Base-by-base conservation (phyloP, 2,329 filamentous ascomycete species). In the Plectosphaerella sp. region DNA sequence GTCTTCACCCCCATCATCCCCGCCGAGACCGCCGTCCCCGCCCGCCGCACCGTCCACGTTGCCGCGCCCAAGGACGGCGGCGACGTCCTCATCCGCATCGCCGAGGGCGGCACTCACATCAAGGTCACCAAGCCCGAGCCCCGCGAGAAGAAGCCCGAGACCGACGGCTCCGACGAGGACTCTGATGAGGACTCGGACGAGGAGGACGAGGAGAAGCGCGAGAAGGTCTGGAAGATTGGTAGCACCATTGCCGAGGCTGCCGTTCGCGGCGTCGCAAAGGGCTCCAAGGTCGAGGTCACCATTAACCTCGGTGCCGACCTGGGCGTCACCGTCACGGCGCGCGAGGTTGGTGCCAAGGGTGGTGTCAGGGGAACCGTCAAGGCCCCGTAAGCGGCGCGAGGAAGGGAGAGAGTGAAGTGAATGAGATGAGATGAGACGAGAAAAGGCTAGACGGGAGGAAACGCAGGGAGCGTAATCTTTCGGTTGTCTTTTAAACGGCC, bases 211-310 rank as follows among this genome's bases (percentile, higher is more conserved):
- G 92, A 97, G 75, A 80, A 86, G 64, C 82, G 92, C 58, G 89
- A 96, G 74, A 91, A 94, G 80, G 78, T 94, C 54, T 97, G 91
- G 91, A 96, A 96, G 80, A 82, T 91, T 47, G 89, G 89, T 61
- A 84, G 79, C 58, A 78, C 86, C 28, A 82, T 99, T 54, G 92
- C 91, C 55, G 94, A 99, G 77, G 87, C 90, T 11, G 88, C 87
- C 33, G 74, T 99, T 67, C 88, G 83, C 70, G 89, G 80, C 54
- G 83, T 95, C 61, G 93, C 93, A 84, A 91, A 93, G 75, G 88
- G 84, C 54, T 83, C 83, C 64, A 96, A 96, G 78, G 84, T 99
- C 59, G 94, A 99, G 78, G 86, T 97, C 51, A 95, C 91, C 67
- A 83, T 97, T 64, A 96, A 93, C 69, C 87, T 97, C 58, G 82